phyloP scores from a whole-genome alignment of 2,329 filamentous ascomycete species.

The Epicoccum nigrum region DNA sequence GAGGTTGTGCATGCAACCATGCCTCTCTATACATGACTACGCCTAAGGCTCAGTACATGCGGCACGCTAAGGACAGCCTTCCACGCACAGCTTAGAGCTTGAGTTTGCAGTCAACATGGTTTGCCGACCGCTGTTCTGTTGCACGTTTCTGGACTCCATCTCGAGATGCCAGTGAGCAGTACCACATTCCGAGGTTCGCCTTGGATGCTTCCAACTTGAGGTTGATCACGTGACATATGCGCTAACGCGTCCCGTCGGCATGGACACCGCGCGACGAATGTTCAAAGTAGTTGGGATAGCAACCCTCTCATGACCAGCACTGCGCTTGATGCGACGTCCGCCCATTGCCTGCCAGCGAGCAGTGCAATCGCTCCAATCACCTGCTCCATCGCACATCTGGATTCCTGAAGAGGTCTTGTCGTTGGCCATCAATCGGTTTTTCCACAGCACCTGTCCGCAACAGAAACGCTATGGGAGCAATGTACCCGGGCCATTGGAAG shows the following conservation, averaged over 20 bases:
- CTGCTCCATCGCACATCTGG: slow-evolving; percentile 59
- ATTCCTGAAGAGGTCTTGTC: slow-evolving; percentile 64
- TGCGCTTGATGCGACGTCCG: slow-evolving; percentile 55
- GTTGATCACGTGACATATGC: no score
- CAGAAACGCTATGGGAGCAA: slow-evolving; percentile 63
- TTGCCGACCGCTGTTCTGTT: no score
- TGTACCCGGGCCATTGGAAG: slow-evolving; percentile 68
- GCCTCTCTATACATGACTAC: no score
- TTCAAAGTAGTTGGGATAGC: slow-evolving; percentile 11
- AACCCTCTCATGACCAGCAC: slow-evolving; percentile 28
- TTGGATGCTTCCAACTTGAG: neutral
- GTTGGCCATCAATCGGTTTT: slow-evolving; percentile 59
- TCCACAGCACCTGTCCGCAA: slow-evolving; percentile 53
- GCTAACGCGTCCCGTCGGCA: neutral
- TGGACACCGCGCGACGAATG: neutral
- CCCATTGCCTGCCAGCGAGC: slow-evolving; percentile 59
- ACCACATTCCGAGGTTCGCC: no score
- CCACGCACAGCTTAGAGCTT: no score
- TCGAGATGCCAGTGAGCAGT: neutral
- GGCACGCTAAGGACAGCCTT: neutral
- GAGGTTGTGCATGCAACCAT: slow-evolving; percentile 2
- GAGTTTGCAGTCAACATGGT: no score
- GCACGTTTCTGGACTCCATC: no score
- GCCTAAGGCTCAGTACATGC: no score
- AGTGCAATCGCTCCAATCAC: slow-evolving; percentile 52